Conservation (phyloP, 768 basidiomycete species). For the Mycena kentingensis region DNA sequence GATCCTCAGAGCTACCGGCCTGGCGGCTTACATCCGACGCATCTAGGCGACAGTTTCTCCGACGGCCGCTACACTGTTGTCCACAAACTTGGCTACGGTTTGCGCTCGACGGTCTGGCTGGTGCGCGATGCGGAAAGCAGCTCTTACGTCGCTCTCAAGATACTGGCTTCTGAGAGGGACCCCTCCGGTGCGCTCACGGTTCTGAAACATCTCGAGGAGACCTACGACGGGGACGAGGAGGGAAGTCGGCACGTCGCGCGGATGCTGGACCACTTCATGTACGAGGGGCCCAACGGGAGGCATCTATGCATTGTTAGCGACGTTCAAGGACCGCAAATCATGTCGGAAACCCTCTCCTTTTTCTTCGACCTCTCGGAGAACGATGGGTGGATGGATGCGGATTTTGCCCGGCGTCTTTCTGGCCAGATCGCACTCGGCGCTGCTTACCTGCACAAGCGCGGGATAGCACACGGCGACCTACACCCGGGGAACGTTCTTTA, state of each 20-base stretch:
- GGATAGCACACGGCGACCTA: conserved; percentile 3
- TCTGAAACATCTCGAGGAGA: background rate
- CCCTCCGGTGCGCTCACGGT: conserved; percentile 1
- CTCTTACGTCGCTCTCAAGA: too few species aligned
- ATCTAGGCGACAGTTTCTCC: conserved; percentile 50
- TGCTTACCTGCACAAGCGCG: conserved; percentile 2
- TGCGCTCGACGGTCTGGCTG: conserved; percentile 45
- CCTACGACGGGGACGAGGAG: background rate
- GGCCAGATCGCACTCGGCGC: background rate
- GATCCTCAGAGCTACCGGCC: conserved; percentile 49
- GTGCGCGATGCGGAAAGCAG: too few species aligned
- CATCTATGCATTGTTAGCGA: conserved; percentile 87
- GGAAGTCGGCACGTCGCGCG: conserved; percentile 61
- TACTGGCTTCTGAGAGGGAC: too few species aligned
- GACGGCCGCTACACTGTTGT: conserved; percentile 49
- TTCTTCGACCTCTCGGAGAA: background rate
- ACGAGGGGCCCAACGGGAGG: conserved; percentile 73
- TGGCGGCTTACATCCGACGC: conserved; percentile 54
- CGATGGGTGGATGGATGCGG: background rate
- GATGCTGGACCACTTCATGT: conserved; percentile 76
- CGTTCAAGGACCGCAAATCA: conserved; percentile 74
- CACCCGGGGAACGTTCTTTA: background rate
- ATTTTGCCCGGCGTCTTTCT: background rate
- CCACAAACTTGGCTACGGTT: conserved; percentile 49
- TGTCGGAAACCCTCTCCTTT: conserved; percentile 37